A percentile compares a stretch with the other conserved stretches of the same genome.
These are phyloP conservation scores for Kazachstania kunashirensis DNA, from an alignment of 805 yeast species.

Conservation along the genomic window DNA sequence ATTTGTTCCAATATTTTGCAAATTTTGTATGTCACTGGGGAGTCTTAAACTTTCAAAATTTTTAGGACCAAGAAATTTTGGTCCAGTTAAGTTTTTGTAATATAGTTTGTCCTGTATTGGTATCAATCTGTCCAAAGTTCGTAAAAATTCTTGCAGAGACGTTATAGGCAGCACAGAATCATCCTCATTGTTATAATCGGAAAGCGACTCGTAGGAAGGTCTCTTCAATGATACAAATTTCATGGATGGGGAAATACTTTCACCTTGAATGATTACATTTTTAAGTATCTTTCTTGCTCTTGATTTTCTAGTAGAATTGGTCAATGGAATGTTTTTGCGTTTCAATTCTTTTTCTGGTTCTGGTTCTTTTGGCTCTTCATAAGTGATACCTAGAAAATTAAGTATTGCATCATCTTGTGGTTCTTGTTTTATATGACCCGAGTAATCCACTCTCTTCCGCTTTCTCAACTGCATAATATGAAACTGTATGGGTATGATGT, in stretches of 20 bases:
- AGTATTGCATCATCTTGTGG: too few species aligned
- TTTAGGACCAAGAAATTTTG: conserved; percentile 14
- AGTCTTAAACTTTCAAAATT: conserved; percentile 14
- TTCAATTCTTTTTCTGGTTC: too few species aligned
- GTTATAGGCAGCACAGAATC: background rate
- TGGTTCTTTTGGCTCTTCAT: too few species aligned
- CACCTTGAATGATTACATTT: too few species aligned
- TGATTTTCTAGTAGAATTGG: too few species aligned
- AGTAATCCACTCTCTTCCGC: conserved; percentile 10
- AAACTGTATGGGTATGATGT: too few species aligned
- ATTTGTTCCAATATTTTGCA: conserved; percentile 7
- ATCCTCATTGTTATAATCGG: background rate
- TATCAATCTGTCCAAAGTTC: conserved; percentile 7
- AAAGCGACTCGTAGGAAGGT: conserved; percentile 1
- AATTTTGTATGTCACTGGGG: conserved; percentile 13
- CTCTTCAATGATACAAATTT: background rate
- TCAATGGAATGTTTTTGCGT: too few species aligned
- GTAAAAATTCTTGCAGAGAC: conserved; percentile 1
- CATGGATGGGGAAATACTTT: background rate
- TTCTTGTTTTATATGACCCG: too few species aligned
- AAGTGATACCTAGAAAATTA: too few species aligned
- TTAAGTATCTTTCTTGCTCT: too few species aligned
- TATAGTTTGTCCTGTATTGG: conserved; percentile 11
- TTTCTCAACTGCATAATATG: conserved; percentile 9
- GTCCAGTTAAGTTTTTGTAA: conserved; percentile 12